phyloP scores from a whole-genome alignment of 768 basidiomycete species.

The Gloeophyllum trabeum region DNA sequence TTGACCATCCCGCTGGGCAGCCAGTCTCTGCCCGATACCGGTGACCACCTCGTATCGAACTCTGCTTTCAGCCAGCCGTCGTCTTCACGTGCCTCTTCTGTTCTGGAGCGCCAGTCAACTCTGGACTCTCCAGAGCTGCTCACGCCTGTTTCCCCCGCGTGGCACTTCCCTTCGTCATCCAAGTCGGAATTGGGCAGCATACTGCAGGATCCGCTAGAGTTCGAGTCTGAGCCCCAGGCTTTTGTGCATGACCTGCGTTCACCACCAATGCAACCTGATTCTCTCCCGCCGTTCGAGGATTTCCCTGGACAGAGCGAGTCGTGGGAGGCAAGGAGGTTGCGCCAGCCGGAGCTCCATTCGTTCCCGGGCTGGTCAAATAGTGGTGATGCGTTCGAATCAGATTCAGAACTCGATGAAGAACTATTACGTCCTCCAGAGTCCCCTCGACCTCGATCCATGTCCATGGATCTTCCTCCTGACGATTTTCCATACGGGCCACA shows the following conservation, averaged over 20 bases:
- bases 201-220: not conserved
- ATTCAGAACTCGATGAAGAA: too few relatives aligned
- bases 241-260: not conserved
- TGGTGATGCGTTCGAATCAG: too few relatives aligned
- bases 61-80: not conserved
- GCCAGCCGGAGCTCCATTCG: too few relatives aligned
- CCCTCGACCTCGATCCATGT: too few relatives aligned
- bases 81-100: too few relatives aligned
- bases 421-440: too few relatives aligned
- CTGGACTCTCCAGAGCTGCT: constrained; percentile 2
- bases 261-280: not conserved
- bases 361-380: too few relatives aligned
- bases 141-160: constrained; percentile 2
- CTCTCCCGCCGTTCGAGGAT: not conserved
- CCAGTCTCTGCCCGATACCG: not conserved
- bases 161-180: not conserved
- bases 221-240: not conserved
- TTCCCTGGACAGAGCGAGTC: too few relatives aligned
- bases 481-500: too few relatives aligned
- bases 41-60: not conserved
- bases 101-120: not conserved
- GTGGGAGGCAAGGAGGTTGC: too few relatives aligned
- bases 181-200: too few relatives aligned
- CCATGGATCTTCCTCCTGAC: too few relatives aligned
- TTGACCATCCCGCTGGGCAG: constrained; percentile 8